Conservation (phyloP, 805 yeast species). For the Candida arabinofermentans region DNA sequence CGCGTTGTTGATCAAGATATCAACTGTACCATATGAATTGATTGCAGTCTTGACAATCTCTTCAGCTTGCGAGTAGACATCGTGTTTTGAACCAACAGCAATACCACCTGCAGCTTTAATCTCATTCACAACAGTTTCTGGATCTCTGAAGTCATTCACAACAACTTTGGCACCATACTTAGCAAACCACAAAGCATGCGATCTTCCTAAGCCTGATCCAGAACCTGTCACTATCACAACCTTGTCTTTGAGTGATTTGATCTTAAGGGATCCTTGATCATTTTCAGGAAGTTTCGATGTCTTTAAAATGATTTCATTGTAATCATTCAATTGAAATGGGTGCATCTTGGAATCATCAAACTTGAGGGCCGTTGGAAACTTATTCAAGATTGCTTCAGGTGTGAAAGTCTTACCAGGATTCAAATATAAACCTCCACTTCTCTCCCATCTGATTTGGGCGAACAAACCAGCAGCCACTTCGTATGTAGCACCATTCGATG, state of each 20-base stretch:
- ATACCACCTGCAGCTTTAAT: conserved; percentile 61
- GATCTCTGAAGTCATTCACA: conserved; percentile 83
- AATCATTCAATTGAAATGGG: conserved; percentile 73
- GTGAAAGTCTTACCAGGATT: conserved; percentile 75
- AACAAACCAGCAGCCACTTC: conserved; percentile 95
- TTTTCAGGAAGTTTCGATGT: conserved; percentile 52
- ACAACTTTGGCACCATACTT: conserved; percentile 93
- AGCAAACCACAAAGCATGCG: conserved; percentile 82
- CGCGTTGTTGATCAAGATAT: conserved; percentile 86
- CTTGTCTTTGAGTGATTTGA: conserved; percentile 67
- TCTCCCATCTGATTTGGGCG: conserved; percentile 92
- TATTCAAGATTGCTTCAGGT: conserved; percentile 75
- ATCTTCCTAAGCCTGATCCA: conserved; percentile 90
- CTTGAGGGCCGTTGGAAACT: conserved; percentile 58
- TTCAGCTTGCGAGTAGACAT: conserved; percentile 72
- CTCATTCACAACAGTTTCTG: conserved; percentile 69
- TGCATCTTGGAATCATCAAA: conserved; percentile 59
- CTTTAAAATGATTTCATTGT: conserved; percentile 52
- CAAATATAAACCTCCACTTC: conserved; percentile 81
- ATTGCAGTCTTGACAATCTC: conserved; percentile 75
- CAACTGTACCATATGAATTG: conserved; percentile 74
- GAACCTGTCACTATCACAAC: conserved; percentile 94
- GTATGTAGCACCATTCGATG: conserved; percentile 70
- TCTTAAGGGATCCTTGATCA: conserved; percentile 44
- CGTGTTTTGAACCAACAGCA: conserved; percentile 81